Conservation (phyloP, 768 basidiomycete genomes). For the Tephrocybe rancida region DNA sequence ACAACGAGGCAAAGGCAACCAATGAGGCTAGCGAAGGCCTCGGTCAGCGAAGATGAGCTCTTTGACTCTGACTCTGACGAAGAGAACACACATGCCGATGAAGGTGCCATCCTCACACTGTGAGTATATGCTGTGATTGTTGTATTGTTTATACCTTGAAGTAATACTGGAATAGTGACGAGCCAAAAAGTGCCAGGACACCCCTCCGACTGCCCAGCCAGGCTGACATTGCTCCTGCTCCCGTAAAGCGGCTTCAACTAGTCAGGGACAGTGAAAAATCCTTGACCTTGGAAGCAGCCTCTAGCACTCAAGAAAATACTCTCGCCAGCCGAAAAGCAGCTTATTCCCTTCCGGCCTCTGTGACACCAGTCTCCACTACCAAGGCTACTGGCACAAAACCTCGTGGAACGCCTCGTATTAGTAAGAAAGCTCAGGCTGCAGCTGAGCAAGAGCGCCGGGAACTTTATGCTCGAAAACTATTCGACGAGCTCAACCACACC, state of each 20-base stretch:
- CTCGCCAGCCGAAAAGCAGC: background rate
- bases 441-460: constrained; percentile 47
- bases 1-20: background rate
- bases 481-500: constrained; percentile 55
- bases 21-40: constrained; percentile 3
- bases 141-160: background rate
- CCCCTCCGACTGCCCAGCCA: constrained; percentile 33
- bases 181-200: constrained; percentile 49
- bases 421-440: constrained; percentile 43
- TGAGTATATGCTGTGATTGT: constrained; percentile 21
- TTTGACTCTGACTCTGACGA: constrained; percentile 32
- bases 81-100: constrained; percentile 24
- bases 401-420: constrained; percentile 13
- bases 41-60: background rate
- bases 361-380: background rate
- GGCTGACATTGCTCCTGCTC: constrained; percentile 11
- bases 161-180: constrained; percentile 34
- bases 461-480: constrained; percentile 60
- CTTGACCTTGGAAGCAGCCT: background rate
- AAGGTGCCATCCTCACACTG: constrained; percentile 41
- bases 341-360: background rate
- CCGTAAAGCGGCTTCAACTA: constrained; percentile 9
- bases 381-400: constrained; percentile 2
- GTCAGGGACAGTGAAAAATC: background rate
- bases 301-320: background rate